phyloP scores from a whole-genome alignment of 2,329 filamentous ascomycete species.

The Albophoma yamanashiensis region DNA sequence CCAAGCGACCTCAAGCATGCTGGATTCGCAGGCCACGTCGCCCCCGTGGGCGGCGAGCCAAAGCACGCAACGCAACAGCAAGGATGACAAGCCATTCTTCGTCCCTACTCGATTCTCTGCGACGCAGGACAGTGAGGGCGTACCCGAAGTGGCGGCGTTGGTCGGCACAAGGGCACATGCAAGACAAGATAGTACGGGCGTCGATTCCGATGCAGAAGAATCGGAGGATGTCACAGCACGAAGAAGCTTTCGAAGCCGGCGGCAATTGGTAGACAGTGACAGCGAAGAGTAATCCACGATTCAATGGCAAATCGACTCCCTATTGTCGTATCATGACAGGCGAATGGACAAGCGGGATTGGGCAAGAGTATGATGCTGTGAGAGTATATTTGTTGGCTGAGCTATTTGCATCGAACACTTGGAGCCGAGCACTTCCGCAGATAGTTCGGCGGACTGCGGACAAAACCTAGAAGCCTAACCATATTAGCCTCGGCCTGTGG shows the following conservation, averaged over 20 bases:
- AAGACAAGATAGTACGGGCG: not conserved
- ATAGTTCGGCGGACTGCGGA: not conserved
- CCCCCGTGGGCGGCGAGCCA: constrained; percentile 10
- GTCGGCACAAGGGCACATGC: constrained; percentile 5
- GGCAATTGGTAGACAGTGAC: constrained; percentile 19
- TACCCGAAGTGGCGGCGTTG: constrained; percentile 23
- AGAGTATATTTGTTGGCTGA: constrained; percentile 5
- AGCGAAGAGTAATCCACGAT: constrained; percentile 11
- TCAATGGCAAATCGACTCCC: not conserved
- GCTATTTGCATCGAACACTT: constrained; percentile 5
- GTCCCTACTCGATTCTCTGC: constrained; percentile 25
- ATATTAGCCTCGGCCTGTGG: constrained; percentile 3
- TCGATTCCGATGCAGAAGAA: constrained; percentile 8
- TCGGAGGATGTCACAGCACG: constrained; percentile 8
- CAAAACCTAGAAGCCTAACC: not conserved
- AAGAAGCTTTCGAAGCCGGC: constrained; percentile 14
- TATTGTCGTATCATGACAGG: not conserved
- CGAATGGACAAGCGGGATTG: not conserved
- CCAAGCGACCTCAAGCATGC: constrained; percentile 24
- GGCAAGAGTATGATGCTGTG: not conserved
- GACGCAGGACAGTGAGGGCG: constrained; percentile 30
- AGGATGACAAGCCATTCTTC: constrained; percentile 20
- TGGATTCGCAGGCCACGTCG: constrained; percentile 18
- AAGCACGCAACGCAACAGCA: constrained; percentile 6
- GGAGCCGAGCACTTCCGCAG: not conserved